Evolutionary conservation across 129 eudicot species (phyloP), one percentile per base, ranked within the genome.

Genomic region (Tagetes patula): DNA sequence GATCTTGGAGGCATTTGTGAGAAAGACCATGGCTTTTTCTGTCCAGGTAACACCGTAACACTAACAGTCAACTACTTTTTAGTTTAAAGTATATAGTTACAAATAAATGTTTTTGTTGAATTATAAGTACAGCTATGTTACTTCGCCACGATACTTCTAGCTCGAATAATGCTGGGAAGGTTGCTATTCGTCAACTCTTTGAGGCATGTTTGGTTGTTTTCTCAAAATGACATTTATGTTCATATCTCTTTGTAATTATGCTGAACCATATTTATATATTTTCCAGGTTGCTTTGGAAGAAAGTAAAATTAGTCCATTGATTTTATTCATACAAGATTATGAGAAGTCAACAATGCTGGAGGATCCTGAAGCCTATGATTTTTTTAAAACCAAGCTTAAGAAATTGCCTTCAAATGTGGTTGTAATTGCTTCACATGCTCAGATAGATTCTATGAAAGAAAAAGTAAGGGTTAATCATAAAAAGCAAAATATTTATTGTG

Each of bases 1-100:
- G 91, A 93, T 86, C 96, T 93, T 72, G 98, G 98, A 10, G 98
- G 98, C 62, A 70, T 72, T 54, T 93, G 98, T 75, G 98, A 93
- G 79, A 91, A 71, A 75, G 89, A 83, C 55, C 96, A 85, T 77
- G 96, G 98, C 48, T 93, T 93, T 80, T 89, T 89, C 81, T 93
- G 98, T 76, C 70, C 96, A 54, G 94, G 98, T 92, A 84, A 64
- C n/a, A n/a, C n/a, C n/a, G n/a, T n/a, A n/a, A n/a, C n/a, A n/a
- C n/a, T n/a, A n/a, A n/a, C n/a, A n/a, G n/a, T n/a, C n/a, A n/a
- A n/a, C n/a, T n/a, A n/a, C n/a, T n/a, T 20, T 20, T 20, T 20
- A 20, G 27, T 20, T 20, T 20, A 20, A 20, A 20, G 27, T n/a
- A n/a, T n/a, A n/a, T n/a, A n/a, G n/a, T n/a, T n/a, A n/a, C n/a